Base-by-base conservation (phyloP, 176 grass and related monocot genomes). In the Elymus sibiricus region DNA sequence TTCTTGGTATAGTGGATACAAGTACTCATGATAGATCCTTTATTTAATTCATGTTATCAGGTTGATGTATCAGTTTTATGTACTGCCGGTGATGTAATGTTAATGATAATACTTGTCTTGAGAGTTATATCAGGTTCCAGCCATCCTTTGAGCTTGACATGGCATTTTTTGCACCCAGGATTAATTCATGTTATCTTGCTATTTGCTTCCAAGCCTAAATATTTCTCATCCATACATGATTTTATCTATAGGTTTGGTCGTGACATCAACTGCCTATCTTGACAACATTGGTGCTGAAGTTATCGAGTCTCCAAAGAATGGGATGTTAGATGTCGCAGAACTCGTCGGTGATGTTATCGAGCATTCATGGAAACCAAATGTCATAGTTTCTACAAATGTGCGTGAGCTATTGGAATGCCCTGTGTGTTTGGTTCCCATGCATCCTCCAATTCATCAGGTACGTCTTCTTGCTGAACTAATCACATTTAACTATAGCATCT, bases 391-490 rank as follows among this genome's bases (percentile, higher is more conserved):
- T 85, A 88, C 90, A 63, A 98, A 89, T 35, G 91, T 98, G 63
- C 89, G 89, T 51, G 93, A 98, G 56, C 93, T 98, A 38, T 86
- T 98, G 38, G 95, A 98, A 63, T 98, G 95, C n/a, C 95, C 95
- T 76, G 93, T 98, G 61, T 98, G 95, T 68, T 87, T 98, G 80
- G 90, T 90, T 89, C 91, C 95, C 17, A 98, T 98, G 96, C 95
- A 95, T 88, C 96, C 96, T 86, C 96, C 96, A 83, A 98, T 98
- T 80, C 93, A 98, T 89, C 96, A 95, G 91, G 93, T 98, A 44
- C 27, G 64, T 22, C 49, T 88, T 84, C 17, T 49, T 56, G 39
- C 67, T 71, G 19, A 74, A 84, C 56, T 51, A 47, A 3, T 53
- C 77, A 43, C 24, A 58, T 79, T 74, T 32, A 34, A 1, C 19